A percentile compares a stretch with the other conserved stretches of the same genome.
Conservation (phyloP, 2,329 filamentous ascomycete species). For the Scedosporium apiospermum region DNA sequence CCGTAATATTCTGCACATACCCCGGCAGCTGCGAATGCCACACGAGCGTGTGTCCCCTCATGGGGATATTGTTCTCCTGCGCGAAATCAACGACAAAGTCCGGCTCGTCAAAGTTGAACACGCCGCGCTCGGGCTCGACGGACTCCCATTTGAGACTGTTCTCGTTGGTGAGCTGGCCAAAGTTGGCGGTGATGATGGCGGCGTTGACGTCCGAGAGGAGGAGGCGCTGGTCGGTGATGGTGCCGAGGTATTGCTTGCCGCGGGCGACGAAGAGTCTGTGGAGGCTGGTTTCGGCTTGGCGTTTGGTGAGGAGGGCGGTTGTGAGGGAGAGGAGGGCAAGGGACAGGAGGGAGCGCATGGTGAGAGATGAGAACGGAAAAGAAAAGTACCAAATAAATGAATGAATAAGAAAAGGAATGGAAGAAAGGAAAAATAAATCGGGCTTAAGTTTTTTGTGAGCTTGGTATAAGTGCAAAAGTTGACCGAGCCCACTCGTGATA, state of each 20-base stretch:
- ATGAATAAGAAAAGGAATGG: too few species aligned
- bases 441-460: too few species aligned
- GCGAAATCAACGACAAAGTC: slow-evolving; percentile 54
- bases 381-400: neutral
- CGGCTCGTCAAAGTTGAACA: slow-evolving; percentile 46
- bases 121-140: slow-evolving; percentile 35
- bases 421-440: too few species aligned
- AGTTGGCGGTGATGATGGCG: slow-evolving; percentile 41
- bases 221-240: slow-evolving; percentile 42
- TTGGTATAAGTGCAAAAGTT: too few species aligned
- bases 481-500: too few species aligned
- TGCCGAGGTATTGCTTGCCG: slow-evolving; percentile 58
- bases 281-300: neutral
- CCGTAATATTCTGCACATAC: slow-evolving; percentile 49
- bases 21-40: slow-evolving; percentile 52
- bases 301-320: neutral
- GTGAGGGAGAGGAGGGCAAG: neutral
- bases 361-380: neutral
- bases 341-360: neutral
- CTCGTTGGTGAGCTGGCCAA: slow-evolving; percentile 57
- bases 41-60: slow-evolving; percentile 57
- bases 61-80: slow-evolving; percentile 40
- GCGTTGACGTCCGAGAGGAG: slow-evolving; percentile 41
- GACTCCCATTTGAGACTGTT: slow-evolving; percentile 65
- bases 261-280: slow-evolving; percentile 3